Base-by-base conservation (phyloP, 2,329 filamentous ascomycete genomes). In the Aspergillus floridensis region DNA sequence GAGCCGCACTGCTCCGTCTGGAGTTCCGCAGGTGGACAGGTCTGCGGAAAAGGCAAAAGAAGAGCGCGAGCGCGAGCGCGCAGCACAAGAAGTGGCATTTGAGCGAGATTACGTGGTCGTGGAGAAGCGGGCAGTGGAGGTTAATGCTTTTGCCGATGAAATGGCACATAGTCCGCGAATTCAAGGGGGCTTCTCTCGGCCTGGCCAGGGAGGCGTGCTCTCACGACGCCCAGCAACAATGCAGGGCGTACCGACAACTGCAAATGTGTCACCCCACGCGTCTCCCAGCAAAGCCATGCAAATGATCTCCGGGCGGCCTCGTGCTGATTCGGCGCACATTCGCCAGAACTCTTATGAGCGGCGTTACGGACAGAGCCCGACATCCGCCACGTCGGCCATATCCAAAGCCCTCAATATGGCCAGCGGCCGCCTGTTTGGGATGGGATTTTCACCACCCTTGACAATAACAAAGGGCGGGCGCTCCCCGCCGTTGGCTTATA, bases 111-210 rank as follows among this genome's bases (percentile, higher is more conserved):
- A 98, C 69, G 93, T 99, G 21, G 83, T 98, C 26, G 91, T 99
- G 12, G 95, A 99, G 78, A 96, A 97, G 79, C 88, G 89, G 65
- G 90, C 92, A 21, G 93, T 99, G 11, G 93, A 98, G 74, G 93
- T 99, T 53, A 98, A 99, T 74, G 95, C 95, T 2, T 89, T 99
- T 69, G 95, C 95, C 22, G 95, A 99, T 75, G 93, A 98, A 76
- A 81, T 99, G 71, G 93, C 92, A 49, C 90, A 92, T 55, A 93
- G 90, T 69, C 90, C 90, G 51, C 87, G 87, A 53, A 77, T 87
- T 22, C 82, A 85, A 65, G 77, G 76, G 49, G 73, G 70, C 24
- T 72, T 81, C 60, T 74, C 82, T 75, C 24, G 72, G 78, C 81
- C 84, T 47, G 80, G 83, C 5, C 84, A 87, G 63, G 79, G 85